Evolutionary conservation across 768 basidiomycete species (phyloP).

Genomic region (Tricholoma terreum): DNA sequence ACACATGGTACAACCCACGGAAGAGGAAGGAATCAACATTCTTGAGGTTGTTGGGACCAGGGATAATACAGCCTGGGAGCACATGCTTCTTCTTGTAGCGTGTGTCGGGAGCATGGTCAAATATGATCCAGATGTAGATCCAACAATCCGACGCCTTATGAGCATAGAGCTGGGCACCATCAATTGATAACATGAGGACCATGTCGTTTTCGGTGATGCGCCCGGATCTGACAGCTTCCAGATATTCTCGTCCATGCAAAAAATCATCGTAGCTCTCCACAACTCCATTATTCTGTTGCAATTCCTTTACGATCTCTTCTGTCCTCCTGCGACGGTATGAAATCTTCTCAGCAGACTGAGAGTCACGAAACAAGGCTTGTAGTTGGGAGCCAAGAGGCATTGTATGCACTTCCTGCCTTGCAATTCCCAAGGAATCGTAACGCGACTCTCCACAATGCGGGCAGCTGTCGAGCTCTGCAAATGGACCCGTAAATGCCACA

Average conservation of each 20-base stretch:
- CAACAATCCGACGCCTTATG: conserved; percentile 1
- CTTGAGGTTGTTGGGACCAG: conserved; percentile 4
- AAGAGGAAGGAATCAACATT: neutral
- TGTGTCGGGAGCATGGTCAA: neutral
- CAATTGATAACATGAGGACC: conserved; percentile 4
- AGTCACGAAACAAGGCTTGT: conserved; percentile 19
- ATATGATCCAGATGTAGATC: neutral
- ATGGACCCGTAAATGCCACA: conserved; percentile 21
- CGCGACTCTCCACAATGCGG: conserved; percentile 9
- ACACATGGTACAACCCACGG: neutral
- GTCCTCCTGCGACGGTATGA: conserved; percentile 1
- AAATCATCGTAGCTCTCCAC: conserved; percentile 1
- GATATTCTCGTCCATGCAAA: neutral
- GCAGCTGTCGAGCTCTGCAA: conserved; percentile 11
- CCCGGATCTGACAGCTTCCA: neutral
- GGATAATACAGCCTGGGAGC: neutral
- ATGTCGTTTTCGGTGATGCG: neutral
- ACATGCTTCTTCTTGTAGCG: neutral
- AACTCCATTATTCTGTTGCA: neutral
- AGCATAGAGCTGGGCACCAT: conserved; percentile 2
- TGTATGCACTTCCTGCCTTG: conserved; percentile 4
- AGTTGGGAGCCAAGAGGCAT: conserved; percentile 21
- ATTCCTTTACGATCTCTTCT: neutral
- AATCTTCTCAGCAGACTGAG: conserved; percentile 8
- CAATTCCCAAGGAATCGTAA: conserved; percentile 10